Evolutionary conservation across 441 rosid species (phyloP).

Genomic region (Biscutella laevigata): DNA sequence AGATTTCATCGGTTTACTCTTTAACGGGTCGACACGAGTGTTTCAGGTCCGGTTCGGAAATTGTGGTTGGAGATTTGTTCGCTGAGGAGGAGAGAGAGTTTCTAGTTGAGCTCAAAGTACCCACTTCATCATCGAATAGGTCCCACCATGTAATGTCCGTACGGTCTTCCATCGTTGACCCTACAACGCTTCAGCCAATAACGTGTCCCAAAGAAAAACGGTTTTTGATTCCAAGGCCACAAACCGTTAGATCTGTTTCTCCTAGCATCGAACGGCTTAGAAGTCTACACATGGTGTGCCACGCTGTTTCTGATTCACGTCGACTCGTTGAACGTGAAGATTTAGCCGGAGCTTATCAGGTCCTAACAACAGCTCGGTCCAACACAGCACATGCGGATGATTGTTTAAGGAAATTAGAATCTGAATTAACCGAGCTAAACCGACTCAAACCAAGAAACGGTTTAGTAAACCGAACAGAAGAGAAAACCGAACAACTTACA

Average conservation of each 20-base stretch:
- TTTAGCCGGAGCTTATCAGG: slow-evolving; percentile 22
- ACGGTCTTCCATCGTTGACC: slow-evolving; percentile 26
- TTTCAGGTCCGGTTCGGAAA: slow-evolving; percentile 35
- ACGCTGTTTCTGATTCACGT: slow-evolving; percentile 22
- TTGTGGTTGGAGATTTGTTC: slow-evolving; percentile 47
- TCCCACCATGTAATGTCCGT: slow-evolving; percentile 32
- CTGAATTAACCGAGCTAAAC: slow-evolving; percentile 52
- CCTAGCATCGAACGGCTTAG: slow-evolving; percentile 25
- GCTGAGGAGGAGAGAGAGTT: slow-evolving; percentile 70
- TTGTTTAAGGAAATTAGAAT: slow-evolving; percentile 42
- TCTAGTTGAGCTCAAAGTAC: slow-evolving; percentile 58
- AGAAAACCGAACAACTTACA: slow-evolving; percentile 61
- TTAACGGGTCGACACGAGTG: slow-evolving; percentile 32
- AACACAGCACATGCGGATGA: slow-evolving; percentile 26
- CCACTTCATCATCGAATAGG: slow-evolving; percentile 31
- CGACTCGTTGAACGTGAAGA: slow-evolving; percentile 18
- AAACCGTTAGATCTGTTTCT: slow-evolving; percentile 3
- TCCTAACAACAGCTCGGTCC: slow-evolving; percentile 18
- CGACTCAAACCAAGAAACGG: slow-evolving; percentile 27
- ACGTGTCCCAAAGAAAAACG: slow-evolving; percentile 16
- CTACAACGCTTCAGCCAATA: neutral
- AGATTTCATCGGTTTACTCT: slow-evolving; percentile 54
- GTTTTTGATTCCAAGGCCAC: slow-evolving; percentile 22
- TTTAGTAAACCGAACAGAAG: slow-evolving; percentile 26
- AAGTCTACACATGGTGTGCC: slow-evolving; percentile 6